Percentiles rank a stretch among this genome's conserved stretches.
Evolutionary conservation across 176 grass and related monocot genomes (phyloP).

Genomic region (Olyra latifolia): DNA sequence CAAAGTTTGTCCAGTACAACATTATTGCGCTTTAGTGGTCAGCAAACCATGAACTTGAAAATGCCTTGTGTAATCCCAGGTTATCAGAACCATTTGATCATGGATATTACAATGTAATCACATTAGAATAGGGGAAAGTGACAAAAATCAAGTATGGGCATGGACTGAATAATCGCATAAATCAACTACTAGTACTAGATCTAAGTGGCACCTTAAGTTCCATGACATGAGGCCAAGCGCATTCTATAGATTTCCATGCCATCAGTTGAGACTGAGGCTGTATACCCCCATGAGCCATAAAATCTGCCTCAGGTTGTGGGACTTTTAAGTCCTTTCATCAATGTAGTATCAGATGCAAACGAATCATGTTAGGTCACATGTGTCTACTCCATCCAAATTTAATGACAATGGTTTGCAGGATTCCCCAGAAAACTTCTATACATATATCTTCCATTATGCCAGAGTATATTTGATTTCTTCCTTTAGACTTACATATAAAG

Average conservation of each 20-base stretch:
- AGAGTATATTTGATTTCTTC: background rate
- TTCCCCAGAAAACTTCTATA: background rate
- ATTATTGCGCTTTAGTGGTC: background rate
- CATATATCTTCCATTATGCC: background rate
- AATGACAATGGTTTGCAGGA: background rate
- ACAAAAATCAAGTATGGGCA: background rate
- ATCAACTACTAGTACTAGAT: background rate
- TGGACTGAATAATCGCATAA: background rate
- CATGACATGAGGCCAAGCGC: background rate
- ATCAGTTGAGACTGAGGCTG: background rate
- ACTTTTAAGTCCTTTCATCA: too few relatives aligned
- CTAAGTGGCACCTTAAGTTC: background rate
- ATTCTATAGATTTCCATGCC: background rate
- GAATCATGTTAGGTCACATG: background rate
- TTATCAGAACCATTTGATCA: background rate
- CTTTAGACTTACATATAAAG: constrained; percentile 7
- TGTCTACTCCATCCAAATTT: background rate
- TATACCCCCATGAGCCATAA: background rate
- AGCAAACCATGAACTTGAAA: background rate
- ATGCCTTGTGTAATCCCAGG: background rate
- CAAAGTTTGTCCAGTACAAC: background rate
- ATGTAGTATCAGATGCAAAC: background rate
- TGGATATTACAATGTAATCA: background rate
- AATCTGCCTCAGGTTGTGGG: background rate
- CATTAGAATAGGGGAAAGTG: background rate